A percentile compares a stretch with the other conserved stretches of the same genome.
phyloP scores from a whole-genome alignment of 2,329 filamentous ascomycete species.

The Aspergillus awamori region DNA sequence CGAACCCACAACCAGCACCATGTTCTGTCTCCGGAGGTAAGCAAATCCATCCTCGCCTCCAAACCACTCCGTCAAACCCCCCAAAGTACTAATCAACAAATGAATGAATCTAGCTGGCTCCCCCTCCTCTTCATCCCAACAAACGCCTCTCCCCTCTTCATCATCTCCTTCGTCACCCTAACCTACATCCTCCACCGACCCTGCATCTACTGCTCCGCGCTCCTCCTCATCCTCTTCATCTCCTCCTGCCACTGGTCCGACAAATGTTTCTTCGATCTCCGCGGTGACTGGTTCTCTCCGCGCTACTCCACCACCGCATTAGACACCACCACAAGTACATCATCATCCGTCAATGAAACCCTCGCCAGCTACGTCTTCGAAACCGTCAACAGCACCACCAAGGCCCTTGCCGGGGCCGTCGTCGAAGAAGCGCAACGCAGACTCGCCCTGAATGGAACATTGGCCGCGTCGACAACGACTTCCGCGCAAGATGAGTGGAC shows the following conservation, averaged over 20 bases:
- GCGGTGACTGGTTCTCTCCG: constrained; percentile 91
- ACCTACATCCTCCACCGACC: constrained; percentile 96
- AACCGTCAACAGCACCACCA: constrained; percentile 69
- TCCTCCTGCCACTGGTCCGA: constrained; percentile 90
- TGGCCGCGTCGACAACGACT: not conserved
- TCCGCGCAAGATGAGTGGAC: constrained; percentile 64
- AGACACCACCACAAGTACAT: constrained; percentile 13
- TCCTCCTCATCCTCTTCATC: constrained; percentile 91
- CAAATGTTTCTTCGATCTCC: constrained; percentile 90
- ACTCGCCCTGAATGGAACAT: constrained; percentile 27
- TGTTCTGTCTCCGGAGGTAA: constrained; percentile 71
- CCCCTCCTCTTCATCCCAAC: constrained; percentile 86
- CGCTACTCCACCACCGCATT: constrained; percentile 51
- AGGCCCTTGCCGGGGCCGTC: constrained; percentile 67
- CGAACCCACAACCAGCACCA: constrained; percentile 34
- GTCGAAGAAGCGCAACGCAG: constrained; percentile 61
- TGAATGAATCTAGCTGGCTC: constrained; percentile 65
- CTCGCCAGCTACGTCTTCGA: constrained; percentile 45
- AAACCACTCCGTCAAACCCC: too few species aligned
- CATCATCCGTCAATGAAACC: constrained; percentile 31
- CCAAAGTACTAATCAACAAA: too few species aligned
- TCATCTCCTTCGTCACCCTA: constrained; percentile 85
- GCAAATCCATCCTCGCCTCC: not conserved
- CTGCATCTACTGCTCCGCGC: constrained; percentile 95
- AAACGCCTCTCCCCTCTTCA: constrained; percentile 81